phyloP scores from a whole-genome alignment of 805 yeast genomes.

The Ogataea pignaliae region DNA sequence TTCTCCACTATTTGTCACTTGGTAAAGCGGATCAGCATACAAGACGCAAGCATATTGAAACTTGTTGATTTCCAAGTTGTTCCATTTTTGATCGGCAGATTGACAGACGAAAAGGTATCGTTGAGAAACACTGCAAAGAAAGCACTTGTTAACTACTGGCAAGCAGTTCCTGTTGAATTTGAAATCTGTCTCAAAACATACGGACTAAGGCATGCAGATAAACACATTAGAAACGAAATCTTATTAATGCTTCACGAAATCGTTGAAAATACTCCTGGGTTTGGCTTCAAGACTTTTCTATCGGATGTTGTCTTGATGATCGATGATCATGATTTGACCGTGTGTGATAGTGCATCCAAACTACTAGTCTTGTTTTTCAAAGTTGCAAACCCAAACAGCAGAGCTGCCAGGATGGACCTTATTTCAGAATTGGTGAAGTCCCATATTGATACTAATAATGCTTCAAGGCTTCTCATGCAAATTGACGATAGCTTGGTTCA shows the following conservation, averaged over 20 bases:
- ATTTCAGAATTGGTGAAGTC: constrained; percentile 35
- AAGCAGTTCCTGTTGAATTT: constrained; percentile 44
- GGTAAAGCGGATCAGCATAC: constrained; percentile 54
- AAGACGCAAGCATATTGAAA: constrained; percentile 42
- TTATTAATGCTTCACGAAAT: constrained; percentile 42
- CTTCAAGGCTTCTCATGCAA: constrained; percentile 23
- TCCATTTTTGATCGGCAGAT: constrained; percentile 46
- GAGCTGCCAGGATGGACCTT: constrained; percentile 43
- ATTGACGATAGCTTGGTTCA: constrained; percentile 26
- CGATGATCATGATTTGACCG: constrained; percentile 13
- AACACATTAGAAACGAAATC: constrained; percentile 37
- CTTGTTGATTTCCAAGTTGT: constrained; percentile 40
- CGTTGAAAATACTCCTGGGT: constrained; percentile 32
- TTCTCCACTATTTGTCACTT: constrained; percentile 53
- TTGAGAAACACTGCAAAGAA: constrained; percentile 42
- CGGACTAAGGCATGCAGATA: constrained; percentile 38
- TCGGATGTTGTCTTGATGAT: constrained; percentile 21
- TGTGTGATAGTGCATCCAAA: constrained; percentile 15
- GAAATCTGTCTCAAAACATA: constrained; percentile 40
- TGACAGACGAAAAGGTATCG: constrained; percentile 38
- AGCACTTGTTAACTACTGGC: constrained; percentile 52
- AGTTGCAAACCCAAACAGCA: constrained; percentile 25
- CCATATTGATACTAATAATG: constrained; percentile 25
- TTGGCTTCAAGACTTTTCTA: constrained; percentile 29
- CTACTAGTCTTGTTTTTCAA: constrained; percentile 36